Evolutionary conservation across 2,329 filamentous ascomycete genomes (phyloP).

Genomic region (Fusarium keratoplasticum): DNA sequence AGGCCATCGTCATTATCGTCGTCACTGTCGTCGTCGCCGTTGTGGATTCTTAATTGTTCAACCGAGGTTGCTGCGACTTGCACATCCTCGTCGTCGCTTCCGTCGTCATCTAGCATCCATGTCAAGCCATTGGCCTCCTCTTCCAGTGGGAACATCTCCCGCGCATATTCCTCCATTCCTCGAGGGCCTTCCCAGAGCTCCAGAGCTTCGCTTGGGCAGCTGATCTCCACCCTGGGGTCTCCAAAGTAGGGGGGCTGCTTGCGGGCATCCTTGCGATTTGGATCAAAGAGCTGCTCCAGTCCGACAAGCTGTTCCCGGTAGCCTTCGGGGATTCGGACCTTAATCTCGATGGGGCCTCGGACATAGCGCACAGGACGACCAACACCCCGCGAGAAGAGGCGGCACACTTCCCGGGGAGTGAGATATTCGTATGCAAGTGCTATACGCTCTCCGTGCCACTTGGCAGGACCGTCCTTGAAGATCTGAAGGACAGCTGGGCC

Average conservation of each 20-base stretch:
- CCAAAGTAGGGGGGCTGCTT: constrained; percentile 75
- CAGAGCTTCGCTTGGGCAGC: constrained; percentile 79
- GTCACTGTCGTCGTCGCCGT: constrained; percentile 57
- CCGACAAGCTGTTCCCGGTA: constrained; percentile 89
- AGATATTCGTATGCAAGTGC: constrained; percentile 92
- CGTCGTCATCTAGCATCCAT: constrained; percentile 81
- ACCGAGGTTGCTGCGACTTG: constrained; percentile 51
- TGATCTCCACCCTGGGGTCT: constrained; percentile 65
- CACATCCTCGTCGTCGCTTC: constrained; percentile 52
- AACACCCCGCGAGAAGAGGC: constrained; percentile 82
- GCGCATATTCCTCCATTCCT: constrained; percentile 92
- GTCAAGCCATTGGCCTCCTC: constrained; percentile 93
- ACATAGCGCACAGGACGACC: constrained; percentile 83
- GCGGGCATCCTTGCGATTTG: constrained; percentile 61
- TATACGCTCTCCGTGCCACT: constrained; percentile 84
- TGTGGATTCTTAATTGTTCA: constrained; percentile 55
- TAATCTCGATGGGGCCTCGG: constrained; percentile 82
- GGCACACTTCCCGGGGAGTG: constrained; percentile 84
- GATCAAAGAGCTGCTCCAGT: constrained; percentile 69
- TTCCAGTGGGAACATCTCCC: constrained; percentile 93
- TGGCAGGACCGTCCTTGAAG: constrained; percentile 90
- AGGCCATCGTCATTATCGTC: constrained; percentile 70
- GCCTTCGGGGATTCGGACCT: constrained; percentile 85
- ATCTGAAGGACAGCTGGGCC: constrained; percentile 92
- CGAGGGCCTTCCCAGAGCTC: constrained; percentile 92